Evolutionary conservation across 495 filamentous ascomycete genomes (phyloP), one percentile per base, ranked within the genome.

Genomic region (Coniosporium apollinis): DNA sequence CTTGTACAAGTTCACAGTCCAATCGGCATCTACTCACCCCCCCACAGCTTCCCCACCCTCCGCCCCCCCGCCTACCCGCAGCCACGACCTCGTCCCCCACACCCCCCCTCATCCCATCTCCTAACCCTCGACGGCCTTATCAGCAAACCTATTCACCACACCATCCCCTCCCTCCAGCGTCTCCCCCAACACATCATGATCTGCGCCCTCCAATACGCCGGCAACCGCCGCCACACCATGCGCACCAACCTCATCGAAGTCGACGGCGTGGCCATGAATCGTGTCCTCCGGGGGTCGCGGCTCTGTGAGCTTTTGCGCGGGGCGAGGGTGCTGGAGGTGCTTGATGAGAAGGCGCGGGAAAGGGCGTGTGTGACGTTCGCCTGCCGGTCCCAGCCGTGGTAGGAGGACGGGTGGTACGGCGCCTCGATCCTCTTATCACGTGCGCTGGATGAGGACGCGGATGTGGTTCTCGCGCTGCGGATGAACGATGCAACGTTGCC

Each of bases 211-310:
- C 67, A 74, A 53, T 77, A 73, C 33, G 73, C 73, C 11, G 73
- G 73, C 16, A 76, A 77, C 42, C 55, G 72, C 4, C 65, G 73
- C 2, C 70, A 74, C 40, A 71, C 69, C 15, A 76, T 76, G 73
- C 66, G 72, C 14, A 74, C 68, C 0, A 47, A 65, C 30, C 46
- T 76, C 3, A 67, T 67, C 42, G 72, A 75, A 47, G 70, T 74
- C 18, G 70, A 75, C 36, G 70, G 61, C 20, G 73, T 70, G 1
- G 65, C 75, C 8, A 76, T 74, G 64, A 77, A 76, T 37, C 69
- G 67, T 34, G 60, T 44, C 33, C 76, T 69, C 69, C 58, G 47
- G 21, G 72, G 72, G 2, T 70, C 69, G 1, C 51, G 60, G 13
- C 54, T 77, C 4, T 45, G 48, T n/a, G 70, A 76, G 42, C 55